Percentiles rank a stretch among this genome's conserved stretches.
Conservation (phyloP, 371 early-diverging fungal genomes). For the Entomophthora muscae region DNA sequence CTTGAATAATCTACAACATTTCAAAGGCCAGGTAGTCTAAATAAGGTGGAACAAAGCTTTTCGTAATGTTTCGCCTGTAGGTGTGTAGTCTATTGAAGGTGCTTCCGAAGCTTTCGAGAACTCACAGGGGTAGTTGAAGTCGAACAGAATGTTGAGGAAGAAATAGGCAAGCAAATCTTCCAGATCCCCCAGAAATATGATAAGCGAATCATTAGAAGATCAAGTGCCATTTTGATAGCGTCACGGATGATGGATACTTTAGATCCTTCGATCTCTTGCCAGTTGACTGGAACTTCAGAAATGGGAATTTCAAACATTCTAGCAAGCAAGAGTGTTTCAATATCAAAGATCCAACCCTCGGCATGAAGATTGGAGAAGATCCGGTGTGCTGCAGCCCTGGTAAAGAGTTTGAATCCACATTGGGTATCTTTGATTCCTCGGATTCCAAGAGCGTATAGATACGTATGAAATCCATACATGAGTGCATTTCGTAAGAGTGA, state of each 20-base stretch:
- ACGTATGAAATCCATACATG: constrained; percentile 78
- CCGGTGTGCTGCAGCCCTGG: constrained; percentile 49
- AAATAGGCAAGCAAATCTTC: constrained; percentile 18
- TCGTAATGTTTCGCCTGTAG: no score
- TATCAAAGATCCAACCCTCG: constrained; percentile 92
- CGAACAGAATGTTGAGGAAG: not conserved
- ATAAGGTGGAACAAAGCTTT: no score
- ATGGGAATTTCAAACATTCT: constrained; percentile 43
- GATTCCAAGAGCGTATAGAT: constrained; percentile 68
- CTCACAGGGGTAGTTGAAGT: no score
- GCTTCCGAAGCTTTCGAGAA: no score
- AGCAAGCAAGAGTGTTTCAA: constrained; percentile 79
- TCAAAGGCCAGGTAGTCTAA: no score
- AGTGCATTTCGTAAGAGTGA: constrained; percentile 76
- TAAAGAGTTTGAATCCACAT: constrained; percentile 91
- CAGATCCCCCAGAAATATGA: constrained; percentile 75
- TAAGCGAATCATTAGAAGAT: constrained; percentile 67
- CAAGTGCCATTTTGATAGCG: constrained; percentile 74
- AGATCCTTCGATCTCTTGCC: constrained; percentile 92
- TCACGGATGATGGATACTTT: constrained; percentile 77
- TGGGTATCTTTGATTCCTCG: constrained; percentile 80
- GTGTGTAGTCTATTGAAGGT: no score
- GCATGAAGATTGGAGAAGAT: constrained; percentile 85
- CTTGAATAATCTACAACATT: no score
- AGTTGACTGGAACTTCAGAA: constrained; percentile 74